Conservation (phyloP, 176 grass and related monocot genomes). For the Triticum timopheevii region DNA sequence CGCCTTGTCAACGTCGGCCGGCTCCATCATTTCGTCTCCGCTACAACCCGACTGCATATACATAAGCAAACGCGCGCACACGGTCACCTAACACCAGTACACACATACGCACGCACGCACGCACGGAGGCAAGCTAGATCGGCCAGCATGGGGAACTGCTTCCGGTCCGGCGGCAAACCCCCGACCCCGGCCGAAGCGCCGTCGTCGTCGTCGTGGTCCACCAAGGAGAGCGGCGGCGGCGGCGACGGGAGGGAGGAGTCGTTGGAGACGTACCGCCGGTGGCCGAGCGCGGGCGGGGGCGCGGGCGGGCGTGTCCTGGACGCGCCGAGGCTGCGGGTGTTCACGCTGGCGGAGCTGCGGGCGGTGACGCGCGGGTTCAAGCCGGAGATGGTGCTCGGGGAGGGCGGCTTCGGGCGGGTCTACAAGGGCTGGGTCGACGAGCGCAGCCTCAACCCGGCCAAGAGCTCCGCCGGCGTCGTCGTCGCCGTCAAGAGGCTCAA, state of each 20-base stretch:
- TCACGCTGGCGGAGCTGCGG: conserved; percentile 64
- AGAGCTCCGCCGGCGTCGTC: conserved; percentile 52
- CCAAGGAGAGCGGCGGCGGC: background rate
- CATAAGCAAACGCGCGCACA: too few relatives aligned
- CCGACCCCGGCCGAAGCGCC: too few relatives aligned
- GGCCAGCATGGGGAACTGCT: background rate
- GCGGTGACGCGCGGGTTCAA: conserved; percentile 64
- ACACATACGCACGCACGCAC: too few relatives aligned
- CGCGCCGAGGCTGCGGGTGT: conserved; percentile 51
- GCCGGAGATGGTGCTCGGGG: conserved; percentile 73
- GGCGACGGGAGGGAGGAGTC: background rate
- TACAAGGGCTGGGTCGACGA: conserved; percentile 87
- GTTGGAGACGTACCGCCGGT: background rate
- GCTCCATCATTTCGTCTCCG: background rate
- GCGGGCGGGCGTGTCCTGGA: conserved; percentile 53
- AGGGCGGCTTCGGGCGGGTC: conserved; percentile 73
- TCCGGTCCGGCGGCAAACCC: background rate
- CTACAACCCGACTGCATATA: too few relatives aligned
- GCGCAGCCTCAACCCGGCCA: conserved; percentile 62
- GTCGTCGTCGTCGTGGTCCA: too few relatives aligned
- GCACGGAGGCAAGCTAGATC: background rate
- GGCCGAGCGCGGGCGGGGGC: background rate
- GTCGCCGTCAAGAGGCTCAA: conserved; percentile 94
- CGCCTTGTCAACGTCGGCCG: background rate
- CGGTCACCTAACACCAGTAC: too few relatives aligned